Evolutionary conservation across 768 basidiomycete species (phyloP).

Genomic region (Saitozyma podzolica): DNA sequence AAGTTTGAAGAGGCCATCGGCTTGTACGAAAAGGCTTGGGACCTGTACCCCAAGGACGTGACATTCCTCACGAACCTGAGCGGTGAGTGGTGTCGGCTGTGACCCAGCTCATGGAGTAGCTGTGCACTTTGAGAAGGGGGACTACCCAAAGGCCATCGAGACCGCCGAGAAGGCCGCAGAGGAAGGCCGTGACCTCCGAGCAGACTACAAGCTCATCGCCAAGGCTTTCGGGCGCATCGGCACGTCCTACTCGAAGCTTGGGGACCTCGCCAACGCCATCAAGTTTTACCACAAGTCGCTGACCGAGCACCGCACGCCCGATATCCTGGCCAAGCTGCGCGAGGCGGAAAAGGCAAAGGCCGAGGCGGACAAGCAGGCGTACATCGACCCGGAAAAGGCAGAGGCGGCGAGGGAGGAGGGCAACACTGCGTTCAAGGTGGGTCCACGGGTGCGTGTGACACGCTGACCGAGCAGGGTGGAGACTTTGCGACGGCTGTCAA

Average conservation of each 20-base stretch:
- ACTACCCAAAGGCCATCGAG: slow-evolving; percentile 87
- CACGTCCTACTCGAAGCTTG: slow-evolving; percentile 76
- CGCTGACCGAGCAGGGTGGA: slow-evolving; percentile 56
- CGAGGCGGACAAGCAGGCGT: slow-evolving; percentile 76
- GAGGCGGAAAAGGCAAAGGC: slow-evolving; percentile 72
- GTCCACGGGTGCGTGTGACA: neutral
- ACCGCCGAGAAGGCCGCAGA: slow-evolving; percentile 95
- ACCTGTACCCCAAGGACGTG: slow-evolving; percentile 86
- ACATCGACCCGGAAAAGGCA: slow-evolving; percentile 81
- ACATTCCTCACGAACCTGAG: slow-evolving; percentile 89
- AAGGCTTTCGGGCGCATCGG: slow-evolving; percentile 92
- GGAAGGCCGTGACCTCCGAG: slow-evolving; percentile 83
- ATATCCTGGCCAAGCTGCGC: slow-evolving; percentile 85
- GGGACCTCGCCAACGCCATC: slow-evolving; percentile 73
- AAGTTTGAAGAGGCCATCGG: slow-evolving; percentile 74
- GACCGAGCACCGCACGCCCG: slow-evolving; percentile 93
- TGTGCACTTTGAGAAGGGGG: slow-evolving; percentile 88
- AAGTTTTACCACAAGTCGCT: slow-evolving; percentile 92
- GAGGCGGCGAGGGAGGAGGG: slow-evolving; percentile 86
- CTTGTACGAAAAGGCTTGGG: slow-evolving; percentile 86
- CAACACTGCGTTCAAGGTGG: slow-evolving; percentile 80
- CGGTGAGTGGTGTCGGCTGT: slow-evolving; percentile 55
- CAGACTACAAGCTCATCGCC: slow-evolving; percentile 92
- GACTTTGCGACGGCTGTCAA: slow-evolving; percentile 91
- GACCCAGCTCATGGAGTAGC: slow-evolving; percentile 57